Conservation (phyloP, 139 green algal genomes). For the Raphidocelis subcapitata region DNA sequence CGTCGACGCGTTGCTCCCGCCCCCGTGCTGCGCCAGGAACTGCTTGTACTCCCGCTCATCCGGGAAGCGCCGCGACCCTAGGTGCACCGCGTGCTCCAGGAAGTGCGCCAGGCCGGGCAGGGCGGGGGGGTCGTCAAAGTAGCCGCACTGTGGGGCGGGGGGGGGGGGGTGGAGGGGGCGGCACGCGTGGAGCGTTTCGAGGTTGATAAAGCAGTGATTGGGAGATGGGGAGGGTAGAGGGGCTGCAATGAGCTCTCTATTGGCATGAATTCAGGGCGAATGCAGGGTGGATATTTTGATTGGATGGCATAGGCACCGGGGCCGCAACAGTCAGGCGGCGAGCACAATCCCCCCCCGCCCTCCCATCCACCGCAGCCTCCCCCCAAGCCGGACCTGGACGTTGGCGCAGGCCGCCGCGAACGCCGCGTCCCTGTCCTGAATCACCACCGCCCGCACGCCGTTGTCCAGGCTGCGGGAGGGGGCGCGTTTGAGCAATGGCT, state of each 20-base stretch:
- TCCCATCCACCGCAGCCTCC: too few species aligned
- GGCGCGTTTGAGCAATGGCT: neutral
- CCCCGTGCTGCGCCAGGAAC: conserved; percentile 83
- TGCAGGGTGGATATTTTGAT: too few species aligned
- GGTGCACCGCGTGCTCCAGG: conserved; percentile 98
- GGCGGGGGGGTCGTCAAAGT: conserved; percentile 49
- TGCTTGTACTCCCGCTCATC: conserved; percentile 94
- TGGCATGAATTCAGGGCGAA: too few species aligned
- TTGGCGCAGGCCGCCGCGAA: conserved; percentile 45
- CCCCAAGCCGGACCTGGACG: too few species aligned
- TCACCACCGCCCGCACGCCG: conserved; percentile 36
- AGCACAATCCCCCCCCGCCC: too few species aligned
- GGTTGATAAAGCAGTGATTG: too few species aligned
- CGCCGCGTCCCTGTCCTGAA: conserved; percentile 41
- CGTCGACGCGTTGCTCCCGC: conserved; percentile 90
- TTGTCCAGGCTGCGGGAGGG: conserved; percentile 32
- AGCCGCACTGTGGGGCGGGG: conserved; percentile 36
- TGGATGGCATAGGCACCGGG: too few species aligned
- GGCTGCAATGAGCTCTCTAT: too few species aligned
- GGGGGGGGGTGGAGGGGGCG: too few species aligned
- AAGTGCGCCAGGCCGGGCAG: conserved; percentile 78
- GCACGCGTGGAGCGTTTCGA: too few species aligned
- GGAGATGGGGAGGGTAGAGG: too few species aligned
- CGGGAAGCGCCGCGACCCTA: conserved; percentile 87
- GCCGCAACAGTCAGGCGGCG: too few species aligned